phyloP scores from a whole-genome alignment of 2,329 filamentous ascomycete genomes.

The Cladosporium sp. region DNA sequence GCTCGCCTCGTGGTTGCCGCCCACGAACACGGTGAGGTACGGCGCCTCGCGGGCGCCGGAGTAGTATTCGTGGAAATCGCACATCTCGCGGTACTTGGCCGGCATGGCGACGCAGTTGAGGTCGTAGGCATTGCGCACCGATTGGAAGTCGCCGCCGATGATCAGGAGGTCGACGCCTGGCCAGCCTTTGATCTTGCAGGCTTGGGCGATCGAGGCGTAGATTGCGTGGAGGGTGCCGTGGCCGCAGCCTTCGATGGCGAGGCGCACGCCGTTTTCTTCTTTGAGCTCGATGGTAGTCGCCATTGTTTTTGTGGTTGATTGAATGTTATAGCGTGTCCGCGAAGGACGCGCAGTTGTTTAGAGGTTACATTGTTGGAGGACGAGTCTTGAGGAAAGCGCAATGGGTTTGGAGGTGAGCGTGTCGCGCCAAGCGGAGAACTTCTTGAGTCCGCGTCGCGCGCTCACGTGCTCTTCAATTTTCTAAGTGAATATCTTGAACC shows the following conservation, averaged over 20 bases:
- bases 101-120: constrained; percentile 88
- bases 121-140: constrained; percentile 85
- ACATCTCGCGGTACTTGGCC: constrained; percentile 80
- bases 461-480: constrained; percentile 15
- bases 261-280: constrained; percentile 58
- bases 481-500: constrained; percentile 7
- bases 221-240: constrained; percentile 92
- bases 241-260: constrained; percentile 88
- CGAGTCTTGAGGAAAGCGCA: constrained; percentile 3
- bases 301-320: constrained; percentile 6
- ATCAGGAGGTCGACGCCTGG: constrained; percentile 83
- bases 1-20: constrained; percentile 92
- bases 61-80: constrained; percentile 95
- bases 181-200: constrained; percentile 74
- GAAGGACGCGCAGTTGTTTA: background rate
- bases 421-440: constrained; percentile 18
- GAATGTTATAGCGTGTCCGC: background rate
- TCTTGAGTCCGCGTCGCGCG: constrained; percentile 5
- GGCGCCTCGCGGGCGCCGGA: constrained; percentile 75
- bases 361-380: constrained; percentile 12
- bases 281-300: constrained; percentile 16
- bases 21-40: constrained; percentile 88
- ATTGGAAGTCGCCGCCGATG: constrained; percentile 95
- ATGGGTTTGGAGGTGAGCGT: background rate
- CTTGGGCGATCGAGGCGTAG: constrained; percentile 73